Evolutionary conservation across 495 filamentous ascomycete species (phyloP), one percentile per base, ranked within the genome.

Genomic region (Rhizodiscina lignyota): DNA sequence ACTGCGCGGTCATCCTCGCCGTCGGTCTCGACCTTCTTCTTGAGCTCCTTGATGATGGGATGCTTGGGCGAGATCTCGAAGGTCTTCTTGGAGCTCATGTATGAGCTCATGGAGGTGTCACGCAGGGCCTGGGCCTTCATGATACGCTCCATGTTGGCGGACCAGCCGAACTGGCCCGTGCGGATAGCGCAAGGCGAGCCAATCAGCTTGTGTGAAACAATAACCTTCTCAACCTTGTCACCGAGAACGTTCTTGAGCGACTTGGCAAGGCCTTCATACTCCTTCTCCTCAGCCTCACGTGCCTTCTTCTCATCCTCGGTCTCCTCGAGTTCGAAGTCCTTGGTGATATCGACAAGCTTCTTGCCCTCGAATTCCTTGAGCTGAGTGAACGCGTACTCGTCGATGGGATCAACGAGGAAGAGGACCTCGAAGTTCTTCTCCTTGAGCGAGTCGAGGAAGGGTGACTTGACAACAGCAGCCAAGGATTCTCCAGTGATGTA

Each of bases 31-130:
- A 92, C 82, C 81, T 97, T 97, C 63, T 78, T 85, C 79, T 85
- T 57, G 50, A 97, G 79, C 72, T 94, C 89, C 73, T 91, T 79
- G 74, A 97, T 77, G 67, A 97, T 97, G 43, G 84, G 53, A 42
- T 83, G 92, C 72, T 86, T 84, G 60, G 89, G 89, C n/a, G 87
- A 94, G 63, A 97, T 94, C 69, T 97, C 89, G 47, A 97, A 96
- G 36, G 91, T 97, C 81, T 97, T 97, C 85, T 97, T 97, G 53
- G 87, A 94, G 40, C 83, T 86, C 89, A 97, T 97, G 79, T 97
- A 97, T 41, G 83, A 92, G 66, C 70, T 78, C 89, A 97, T 97
- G 47, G 85, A 94, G 54, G 89, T 96, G 66, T 97, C 89, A 67
- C 89, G 91, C 49, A 97, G 83, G 59, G 89, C 89, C 71, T 97